A percentile compares a stretch with the other conserved stretches of the same genome.
These are phyloP conservation scores for Coelastrella sp. DNA, from an alignment of 139 green algal genomes.

Conservation along the genomic window DNA sequence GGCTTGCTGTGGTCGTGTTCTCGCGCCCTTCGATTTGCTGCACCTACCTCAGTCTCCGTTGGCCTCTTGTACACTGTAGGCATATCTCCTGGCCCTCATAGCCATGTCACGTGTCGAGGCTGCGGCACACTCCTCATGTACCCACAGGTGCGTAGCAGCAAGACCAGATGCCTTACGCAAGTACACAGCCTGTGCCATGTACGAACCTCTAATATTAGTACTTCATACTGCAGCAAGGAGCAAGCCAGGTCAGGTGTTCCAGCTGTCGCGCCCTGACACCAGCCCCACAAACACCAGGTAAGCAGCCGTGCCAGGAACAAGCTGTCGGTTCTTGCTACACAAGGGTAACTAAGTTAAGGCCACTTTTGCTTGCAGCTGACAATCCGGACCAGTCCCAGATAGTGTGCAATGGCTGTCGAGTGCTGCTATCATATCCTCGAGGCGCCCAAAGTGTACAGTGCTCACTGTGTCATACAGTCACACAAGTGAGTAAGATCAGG, in stretches of 20 bases:
- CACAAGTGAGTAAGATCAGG: slow-evolving; percentile 61
- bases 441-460: slow-evolving; percentile 94
- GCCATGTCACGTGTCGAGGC: slow-evolving; percentile 84
- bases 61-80: background rate
- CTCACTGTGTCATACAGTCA: slow-evolving; percentile 90
- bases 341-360: background rate
- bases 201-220: background rate
- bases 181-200: background rate
- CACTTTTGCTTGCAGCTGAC: slow-evolving; percentile 4
- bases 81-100: slow-evolving; percentile 53
- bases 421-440: slow-evolving; percentile 91
- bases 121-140: slow-evolving; percentile 89
- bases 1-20: background rate
- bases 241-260: slow-evolving; percentile 91
- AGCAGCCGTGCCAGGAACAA: background rate
- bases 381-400: slow-evolving; percentile 88
- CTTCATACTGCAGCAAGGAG: slow-evolving; percentile 69
- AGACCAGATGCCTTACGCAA: background rate
- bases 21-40: background rate
- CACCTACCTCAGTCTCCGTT: background rate
- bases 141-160: slow-evolving; percentile 62
- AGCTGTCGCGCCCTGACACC: slow-evolving; percentile 86
- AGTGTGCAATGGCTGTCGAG: slow-evolving; percentile 89
- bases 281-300: slow-evolving; percentile 69
- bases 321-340: background rate